Evolutionary conservation across 2,329 filamentous ascomycete species (phyloP).

Genomic region (Leptographium lundbergii): DNA sequence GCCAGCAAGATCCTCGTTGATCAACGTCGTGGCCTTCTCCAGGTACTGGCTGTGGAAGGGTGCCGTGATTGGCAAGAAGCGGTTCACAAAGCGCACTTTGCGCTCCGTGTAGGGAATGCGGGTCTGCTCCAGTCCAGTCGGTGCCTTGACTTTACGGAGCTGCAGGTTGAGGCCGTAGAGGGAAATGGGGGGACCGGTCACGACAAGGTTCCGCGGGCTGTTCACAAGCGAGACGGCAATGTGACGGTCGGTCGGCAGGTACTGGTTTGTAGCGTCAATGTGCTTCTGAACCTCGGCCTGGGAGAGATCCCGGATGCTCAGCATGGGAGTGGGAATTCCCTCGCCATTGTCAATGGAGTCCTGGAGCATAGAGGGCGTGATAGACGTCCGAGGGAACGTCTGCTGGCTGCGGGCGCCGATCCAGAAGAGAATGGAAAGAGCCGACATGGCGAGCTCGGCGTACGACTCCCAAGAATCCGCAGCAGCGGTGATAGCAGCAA

Average conservation of each 20-base stretch:
- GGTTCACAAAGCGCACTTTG: constrained; percentile 92
- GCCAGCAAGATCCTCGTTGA: constrained; percentile 78
- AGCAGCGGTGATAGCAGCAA: constrained; percentile 81
- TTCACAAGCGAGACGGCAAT: constrained; percentile 94
- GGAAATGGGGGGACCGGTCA: constrained; percentile 90
- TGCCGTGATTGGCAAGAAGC: constrained; percentile 93
- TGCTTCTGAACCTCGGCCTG: constrained; percentile 85
- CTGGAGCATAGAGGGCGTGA: constrained; percentile 80
- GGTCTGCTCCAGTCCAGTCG: constrained; percentile 93
- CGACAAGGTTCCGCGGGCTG: constrained; percentile 92
- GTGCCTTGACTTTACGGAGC: constrained; percentile 90
- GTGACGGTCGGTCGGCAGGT: constrained; percentile 82
- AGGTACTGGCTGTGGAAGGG: constrained; percentile 98
- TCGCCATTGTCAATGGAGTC: constrained; percentile 92
- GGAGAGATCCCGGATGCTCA: constrained; percentile 90
- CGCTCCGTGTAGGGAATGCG: constrained; percentile 89
- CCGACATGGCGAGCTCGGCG: constrained; percentile 62
- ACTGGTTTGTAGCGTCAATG: constrained; percentile 93
- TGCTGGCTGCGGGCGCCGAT: constrained; percentile 95
- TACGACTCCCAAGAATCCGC: constrained; percentile 91
- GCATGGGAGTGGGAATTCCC: constrained; percentile 91
- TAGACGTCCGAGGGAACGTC: constrained; percentile 86
- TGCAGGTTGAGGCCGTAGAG: constrained; percentile 92
- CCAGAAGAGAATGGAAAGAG: constrained; percentile 94
- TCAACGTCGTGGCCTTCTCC: constrained; percentile 63